These are phyloP conservation scores for Bidens hawaiensis DNA, from an alignment of 140 eudicot genomes.

Conservation along the genomic window DNA sequence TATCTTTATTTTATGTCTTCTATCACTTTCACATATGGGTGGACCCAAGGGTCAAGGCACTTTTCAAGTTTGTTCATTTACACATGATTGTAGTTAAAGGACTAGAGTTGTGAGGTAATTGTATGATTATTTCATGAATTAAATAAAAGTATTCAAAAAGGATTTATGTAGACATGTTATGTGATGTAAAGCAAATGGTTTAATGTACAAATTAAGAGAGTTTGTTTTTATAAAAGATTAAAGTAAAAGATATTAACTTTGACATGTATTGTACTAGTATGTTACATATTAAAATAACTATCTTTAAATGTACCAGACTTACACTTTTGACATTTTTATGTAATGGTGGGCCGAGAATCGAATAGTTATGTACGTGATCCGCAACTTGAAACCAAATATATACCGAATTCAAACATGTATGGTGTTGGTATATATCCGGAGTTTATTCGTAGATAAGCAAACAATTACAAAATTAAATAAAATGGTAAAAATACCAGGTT, in stretches of 20 bases:
- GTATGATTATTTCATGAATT: neutral
- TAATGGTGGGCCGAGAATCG: neutral
- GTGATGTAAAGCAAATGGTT: neutral
- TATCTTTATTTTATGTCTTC: constrained; percentile 26
- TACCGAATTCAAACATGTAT: too few species aligned
- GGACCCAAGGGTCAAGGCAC: constrained; percentile 20
- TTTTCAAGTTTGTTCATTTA: constrained; percentile 9
- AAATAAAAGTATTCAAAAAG: neutral
- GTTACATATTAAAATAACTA: neutral
- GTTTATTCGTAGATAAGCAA: too few species aligned
- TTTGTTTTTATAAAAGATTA: neutral
- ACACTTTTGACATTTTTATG: neutral
- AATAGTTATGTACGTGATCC: too few species aligned
- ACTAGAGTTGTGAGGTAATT: neutral
- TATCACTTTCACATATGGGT: constrained; percentile 24
- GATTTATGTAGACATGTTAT: neutral
- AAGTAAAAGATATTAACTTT: neutral
- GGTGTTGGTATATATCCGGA: too few species aligned
- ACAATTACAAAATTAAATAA: too few species aligned
- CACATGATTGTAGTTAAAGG: neutral
- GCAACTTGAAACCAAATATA: too few species aligned
- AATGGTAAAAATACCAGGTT: neutral
- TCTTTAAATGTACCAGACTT: neutral
- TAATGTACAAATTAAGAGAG: neutral
- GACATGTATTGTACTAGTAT: neutral